Evolutionary conservation across 306 rosid genomes (phyloP).

Genomic region (Fragaria iinumae): DNA sequence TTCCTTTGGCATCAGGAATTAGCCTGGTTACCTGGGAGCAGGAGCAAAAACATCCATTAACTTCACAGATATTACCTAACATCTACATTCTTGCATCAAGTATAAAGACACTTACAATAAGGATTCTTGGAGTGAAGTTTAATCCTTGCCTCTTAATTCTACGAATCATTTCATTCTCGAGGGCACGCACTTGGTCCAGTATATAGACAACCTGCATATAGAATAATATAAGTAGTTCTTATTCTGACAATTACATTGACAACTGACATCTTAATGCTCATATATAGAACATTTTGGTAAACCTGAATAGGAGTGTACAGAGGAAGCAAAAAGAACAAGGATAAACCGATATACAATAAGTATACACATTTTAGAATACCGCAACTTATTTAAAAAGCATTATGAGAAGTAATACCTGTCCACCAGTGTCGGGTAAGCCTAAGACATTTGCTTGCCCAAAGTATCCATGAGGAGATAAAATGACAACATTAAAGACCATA

Average conservation of each 20-base stretch:
- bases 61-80: neutral
- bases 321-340: neutral
- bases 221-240: neutral
- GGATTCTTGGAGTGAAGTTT: constrained; percentile 60
- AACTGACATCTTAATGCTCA: constrained; percentile 1
- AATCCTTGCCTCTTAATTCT: constrained; percentile 71
- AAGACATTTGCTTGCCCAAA: constrained; percentile 88
- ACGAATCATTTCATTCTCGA: constrained; percentile 70
- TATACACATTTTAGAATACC: neutral
- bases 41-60: neutral
- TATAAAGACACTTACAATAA: constrained; percentile 49
- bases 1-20: constrained; percentile 50
- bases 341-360: neutral
- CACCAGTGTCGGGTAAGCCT: constrained; percentile 98
- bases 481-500: constrained; percentile 74
- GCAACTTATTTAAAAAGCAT: neutral
- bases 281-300: neutral
- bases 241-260: neutral
- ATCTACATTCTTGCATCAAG: neutral
- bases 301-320: neutral
- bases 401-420: constrained; percentile 61
- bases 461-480: constrained; percentile 83
- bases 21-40: constrained; percentile 51
- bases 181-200: constrained; percentile 83
- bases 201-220: constrained; percentile 68